Evolutionary conservation across 176 grass and related monocot genomes (phyloP).

Genomic region (Leersia perrieri): DNA sequence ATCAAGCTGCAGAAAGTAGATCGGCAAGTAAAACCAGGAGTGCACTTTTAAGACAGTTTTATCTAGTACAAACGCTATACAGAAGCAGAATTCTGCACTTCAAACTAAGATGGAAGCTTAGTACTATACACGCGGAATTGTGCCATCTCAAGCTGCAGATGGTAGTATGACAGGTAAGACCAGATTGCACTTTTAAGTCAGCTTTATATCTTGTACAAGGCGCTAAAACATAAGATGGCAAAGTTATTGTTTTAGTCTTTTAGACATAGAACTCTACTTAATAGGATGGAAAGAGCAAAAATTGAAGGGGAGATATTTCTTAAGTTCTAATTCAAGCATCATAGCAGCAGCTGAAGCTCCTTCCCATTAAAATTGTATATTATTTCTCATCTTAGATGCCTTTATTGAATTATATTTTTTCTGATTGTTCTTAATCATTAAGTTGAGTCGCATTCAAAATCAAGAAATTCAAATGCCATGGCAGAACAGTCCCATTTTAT

Average conservation of each 20-base stretch:
- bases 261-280: neutral
- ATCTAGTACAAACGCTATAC: neutral
- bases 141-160: slow-evolving; percentile 84
- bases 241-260: neutral
- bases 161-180: slow-evolving; percentile 22
- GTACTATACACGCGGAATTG: slow-evolving; percentile 8
- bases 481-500: neutral
- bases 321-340: neutral
- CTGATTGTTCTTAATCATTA: neutral
- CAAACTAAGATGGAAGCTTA: slow-evolving; percentile 1
- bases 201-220: neutral
- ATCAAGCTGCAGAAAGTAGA: slow-evolving; percentile 58
- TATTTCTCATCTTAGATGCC: neutral
- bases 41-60: neutral
- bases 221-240: neutral
- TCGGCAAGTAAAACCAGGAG: slow-evolving; percentile 15
- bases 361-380: slow-evolving; percentile 20
- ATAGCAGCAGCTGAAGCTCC: neutral
- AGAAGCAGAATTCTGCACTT: neutral
- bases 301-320: neutral
- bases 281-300: slow-evolving; percentile 8
- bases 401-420: neutral
- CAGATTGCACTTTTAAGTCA: neutral
- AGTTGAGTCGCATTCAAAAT: neutral
- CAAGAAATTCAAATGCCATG: slow-evolving; percentile 14